Evolutionary conservation across 2,329 filamentous ascomycete genomes (phyloP), one percentile per base, ranked within the genome.

Genomic region (Beauveria varroae): DNA sequence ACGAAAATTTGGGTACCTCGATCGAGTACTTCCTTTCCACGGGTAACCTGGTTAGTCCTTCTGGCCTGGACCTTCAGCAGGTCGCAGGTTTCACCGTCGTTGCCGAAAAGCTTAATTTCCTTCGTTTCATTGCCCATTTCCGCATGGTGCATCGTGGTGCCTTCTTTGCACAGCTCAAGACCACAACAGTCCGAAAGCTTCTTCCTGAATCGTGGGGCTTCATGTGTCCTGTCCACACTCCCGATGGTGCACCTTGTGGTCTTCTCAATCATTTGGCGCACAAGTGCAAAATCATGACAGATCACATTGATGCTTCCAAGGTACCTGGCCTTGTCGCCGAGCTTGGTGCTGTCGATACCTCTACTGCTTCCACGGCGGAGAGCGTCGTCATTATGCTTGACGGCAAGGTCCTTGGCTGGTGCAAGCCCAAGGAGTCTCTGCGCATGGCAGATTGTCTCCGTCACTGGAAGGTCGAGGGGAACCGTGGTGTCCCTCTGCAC

Each of bases 131-230:
- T 78, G 95, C 91, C 74, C 95, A 99, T 75, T 99, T 99, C 83
- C 89, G 95, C 67, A 97, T 97, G 92, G 91, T 99, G 62, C 95
- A 99, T 78, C 87, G 95, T 86, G 95, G 95, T 80, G 95, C 91
- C 72, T 99, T 99, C 83, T 99, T 99, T 74, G 95, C 95, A 3
- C 91, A 98, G 73, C 78, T 99, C 65, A 98, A 97, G 77, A 99
- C 95, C 0, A 99, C 95, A 0, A 95, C 95, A 0, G 95, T 99
- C 56, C 86, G 95, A 78, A 99, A 98, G 75, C 79, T 99, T 67
- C 78, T 98, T 22, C 95, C 95, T 2, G 95, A 99, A 72, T 96
- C 92, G 67, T 99, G 95, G 95, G 95, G 95, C 8, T 99, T 97
- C 77, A 80, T 99, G 67, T 99, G 95, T 71, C 95, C 95, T 20